Base-by-base conservation (phyloP, 2,329 filamentous ascomycete species). In the Atkinsonella texensis region DNA sequence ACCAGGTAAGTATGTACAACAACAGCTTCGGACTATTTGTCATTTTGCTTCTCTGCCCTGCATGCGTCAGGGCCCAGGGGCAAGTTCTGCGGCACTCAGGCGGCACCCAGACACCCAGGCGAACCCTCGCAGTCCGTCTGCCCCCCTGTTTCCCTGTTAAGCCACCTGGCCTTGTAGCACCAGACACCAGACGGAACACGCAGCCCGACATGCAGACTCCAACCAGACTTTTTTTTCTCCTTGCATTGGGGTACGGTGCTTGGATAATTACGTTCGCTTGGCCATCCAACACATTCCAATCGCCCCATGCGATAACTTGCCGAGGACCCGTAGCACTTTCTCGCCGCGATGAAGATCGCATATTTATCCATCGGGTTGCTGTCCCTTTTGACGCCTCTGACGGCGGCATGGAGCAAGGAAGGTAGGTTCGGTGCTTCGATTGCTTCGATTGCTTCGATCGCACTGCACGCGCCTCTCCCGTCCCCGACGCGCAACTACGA, bases 341-440 rank as follows among this genome's bases (percentile, higher is more conserved):
- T 39, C 42, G 40, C 35, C 53, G 53, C 40, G 59, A 94, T 94
- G 88, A 89, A 78, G 77, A 70, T 82, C 60, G 74, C 80, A 53
- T 71, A 83, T 59, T 71, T 87, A 60, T 76, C 84, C 50, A 62
- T 91, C 58, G 75, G 87, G 67, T 76, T 91, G 54, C 70, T 87
- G 67, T 80, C 81, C 71, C 70, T 85, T 59, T 70, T 89, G 58
- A 79, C 78, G 54, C 76, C 81, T 40, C 69, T 90, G 55, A 79
- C 79, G 54, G 79, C 82, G 48, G 87, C 87, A 46, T 95, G 89
- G 88, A 82, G 81, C 52, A 93, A 93, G 70, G 88, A 95, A 77
- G 87, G 87, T 86, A 69, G 59, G 74, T 35, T 9, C 20, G 20
- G 4, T 23, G 20, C 20, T 23, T 23, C 2, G 20, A 23, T 23